These are phyloP conservation scores for Crotalaria pallida DNA, from an alignment of 306 rosid genomes.

Conservation along the genomic window DNA sequence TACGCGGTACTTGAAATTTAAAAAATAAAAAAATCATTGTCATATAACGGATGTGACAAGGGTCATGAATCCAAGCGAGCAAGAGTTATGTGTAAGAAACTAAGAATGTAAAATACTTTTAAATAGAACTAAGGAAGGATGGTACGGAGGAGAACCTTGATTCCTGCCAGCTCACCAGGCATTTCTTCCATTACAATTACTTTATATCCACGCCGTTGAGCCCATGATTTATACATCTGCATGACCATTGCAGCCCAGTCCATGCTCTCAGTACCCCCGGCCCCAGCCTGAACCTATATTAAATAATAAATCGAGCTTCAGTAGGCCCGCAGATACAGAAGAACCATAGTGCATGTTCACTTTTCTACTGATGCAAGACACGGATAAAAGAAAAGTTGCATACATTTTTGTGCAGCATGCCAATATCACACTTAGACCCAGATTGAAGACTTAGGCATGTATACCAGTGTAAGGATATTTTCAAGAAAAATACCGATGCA, in stretches of 20 bases:
- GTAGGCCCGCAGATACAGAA: neutral
- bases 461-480: neutral
- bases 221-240: conserved; percentile 95
- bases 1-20: neutral
- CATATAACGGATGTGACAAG: neutral
- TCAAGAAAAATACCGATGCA: neutral
- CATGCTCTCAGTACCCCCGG: conserved; percentile 98
- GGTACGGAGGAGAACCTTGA: conserved; percentile 81
- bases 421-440: conserved; percentile 4
- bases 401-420: neutral
- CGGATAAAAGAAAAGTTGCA: neutral
- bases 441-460: neutral
- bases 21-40: neutral
- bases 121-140: conserved; percentile 10
- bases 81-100: neutral
- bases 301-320: conserved; percentile 8
- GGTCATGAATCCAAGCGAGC: conserved; percentile 12
- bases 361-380: neutral
- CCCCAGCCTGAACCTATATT: conserved; percentile 89
- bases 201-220: conserved; percentile 61
- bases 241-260: conserved; percentile 98
- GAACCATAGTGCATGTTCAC: neutral
- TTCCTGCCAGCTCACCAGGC: conserved; percentile 96
- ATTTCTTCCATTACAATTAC: conserved; percentile 81
- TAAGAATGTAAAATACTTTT: neutral